These are phyloP conservation scores for Glycyrrhiza uralensis DNA, from an alignment of 306 rosid genomes.

Conservation along the genomic window DNA sequence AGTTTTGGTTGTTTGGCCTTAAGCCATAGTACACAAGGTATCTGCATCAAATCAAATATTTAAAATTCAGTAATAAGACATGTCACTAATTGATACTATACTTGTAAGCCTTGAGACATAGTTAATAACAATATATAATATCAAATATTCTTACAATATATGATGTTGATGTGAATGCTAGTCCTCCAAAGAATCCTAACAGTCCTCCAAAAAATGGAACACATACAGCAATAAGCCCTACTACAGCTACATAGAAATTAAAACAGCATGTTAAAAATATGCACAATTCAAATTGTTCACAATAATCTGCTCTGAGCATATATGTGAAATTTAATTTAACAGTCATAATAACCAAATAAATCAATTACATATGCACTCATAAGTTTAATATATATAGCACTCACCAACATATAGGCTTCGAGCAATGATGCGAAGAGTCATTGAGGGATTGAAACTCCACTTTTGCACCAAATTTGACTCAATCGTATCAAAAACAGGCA, in stretches of 20 bases:
- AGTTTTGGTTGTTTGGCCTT: constrained; percentile 24
- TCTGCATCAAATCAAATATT: constrained; percentile 27
- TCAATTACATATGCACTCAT: background rate
- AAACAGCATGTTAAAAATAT: background rate
- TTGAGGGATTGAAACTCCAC: constrained; percentile 28
- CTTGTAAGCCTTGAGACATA: background rate
- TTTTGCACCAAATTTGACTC: constrained; percentile 46
- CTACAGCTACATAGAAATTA: constrained; percentile 24
- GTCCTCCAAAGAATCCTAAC: constrained; percentile 71
- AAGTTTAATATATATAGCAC: too few species aligned
- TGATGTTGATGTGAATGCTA: constrained; percentile 68
- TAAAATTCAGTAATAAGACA: background rate
- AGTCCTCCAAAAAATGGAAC: constrained; percentile 82
- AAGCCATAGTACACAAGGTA: constrained; percentile 66
- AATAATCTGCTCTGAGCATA: too few species aligned
- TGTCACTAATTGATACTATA: too few species aligned
- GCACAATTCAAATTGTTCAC: background rate
- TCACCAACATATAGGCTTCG: constrained; percentile 53
- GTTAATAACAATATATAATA: background rate
- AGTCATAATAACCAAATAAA: too few species aligned
- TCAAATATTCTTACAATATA: constrained; percentile 51
- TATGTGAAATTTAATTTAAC: too few species aligned
- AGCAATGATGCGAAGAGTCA: constrained; percentile 27
- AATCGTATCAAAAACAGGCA: constrained; percentile 62
- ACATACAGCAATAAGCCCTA: constrained; percentile 46